Percentiles rank a stretch among this genome's conserved stretches.
phyloP scores from a whole-genome alignment of 2,329 filamentous ascomycete species.

The Endoconidiophora polonica region DNA sequence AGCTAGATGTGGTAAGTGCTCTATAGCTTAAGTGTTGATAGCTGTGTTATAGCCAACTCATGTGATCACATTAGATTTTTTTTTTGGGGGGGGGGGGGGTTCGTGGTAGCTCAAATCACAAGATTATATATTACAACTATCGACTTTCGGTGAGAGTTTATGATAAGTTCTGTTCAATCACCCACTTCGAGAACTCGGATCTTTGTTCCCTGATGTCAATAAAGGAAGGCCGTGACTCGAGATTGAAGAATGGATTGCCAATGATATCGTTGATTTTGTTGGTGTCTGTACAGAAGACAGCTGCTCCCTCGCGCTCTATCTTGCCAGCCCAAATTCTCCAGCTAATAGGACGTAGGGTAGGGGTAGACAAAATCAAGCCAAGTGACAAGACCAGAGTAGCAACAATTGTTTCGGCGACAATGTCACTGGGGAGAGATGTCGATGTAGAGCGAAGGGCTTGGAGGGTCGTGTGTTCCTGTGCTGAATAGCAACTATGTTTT shows the following conservation, averaged over 20 bases:
- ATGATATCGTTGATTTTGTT: conserved; percentile 54
- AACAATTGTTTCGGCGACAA: conserved; percentile 69
- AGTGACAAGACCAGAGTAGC: conserved; percentile 67
- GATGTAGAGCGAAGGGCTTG: conserved; percentile 38
- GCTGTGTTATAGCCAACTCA: too few relatives aligned
- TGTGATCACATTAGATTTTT: too few relatives aligned
- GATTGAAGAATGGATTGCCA: conserved; percentile 61
- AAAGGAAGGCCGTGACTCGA: conserved; percentile 74
- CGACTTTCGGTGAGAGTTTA: neutral
- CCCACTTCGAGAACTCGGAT: conserved; percentile 65
- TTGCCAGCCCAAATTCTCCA: conserved; percentile 71
- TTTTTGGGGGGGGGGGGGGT: too few relatives aligned
- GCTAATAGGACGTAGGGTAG: conserved; percentile 67
- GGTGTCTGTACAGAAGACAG: conserved; percentile 42
- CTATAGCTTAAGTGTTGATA: too few relatives aligned
- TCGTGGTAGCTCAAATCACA: too few relatives aligned
- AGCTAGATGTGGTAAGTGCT: too few relatives aligned
- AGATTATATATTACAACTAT: neutral
- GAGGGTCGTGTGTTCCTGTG: conserved; percentile 74
- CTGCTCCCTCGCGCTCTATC: conserved; percentile 53
- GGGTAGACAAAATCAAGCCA: conserved; percentile 64
- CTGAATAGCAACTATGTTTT: conserved; percentile 70
- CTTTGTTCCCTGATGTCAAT: conserved; percentile 72
- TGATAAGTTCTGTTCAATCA: conserved; percentile 23
- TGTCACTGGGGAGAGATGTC: conserved; percentile 59